phyloP scores from a whole-genome alignment of 2,329 filamentous ascomycete genomes.

The Neonectria neomacrospora region DNA sequence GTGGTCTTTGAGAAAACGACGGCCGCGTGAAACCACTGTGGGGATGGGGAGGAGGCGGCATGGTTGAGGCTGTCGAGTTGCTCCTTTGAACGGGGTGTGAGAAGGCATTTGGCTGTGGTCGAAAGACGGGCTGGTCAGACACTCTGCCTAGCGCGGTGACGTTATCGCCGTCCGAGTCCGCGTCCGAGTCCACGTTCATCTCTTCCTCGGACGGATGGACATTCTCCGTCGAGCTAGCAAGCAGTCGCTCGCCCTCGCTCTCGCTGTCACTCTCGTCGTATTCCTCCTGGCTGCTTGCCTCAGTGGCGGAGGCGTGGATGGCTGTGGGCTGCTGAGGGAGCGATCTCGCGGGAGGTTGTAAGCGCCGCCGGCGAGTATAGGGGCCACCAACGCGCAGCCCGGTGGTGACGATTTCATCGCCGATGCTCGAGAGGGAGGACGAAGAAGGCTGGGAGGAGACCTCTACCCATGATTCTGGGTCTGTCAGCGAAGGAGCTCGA shows the following conservation, averaged over 20 bases:
- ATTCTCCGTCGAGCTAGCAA: constrained; percentile 70
- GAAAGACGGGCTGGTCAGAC: constrained; percentile 70
- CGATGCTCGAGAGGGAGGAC: constrained; percentile 86
- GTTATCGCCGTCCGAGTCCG: constrained; percentile 74
- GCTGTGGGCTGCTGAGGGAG: constrained; percentile 55
- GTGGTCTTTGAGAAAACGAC: constrained; percentile 60
- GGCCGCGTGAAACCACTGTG: constrained; percentile 63
- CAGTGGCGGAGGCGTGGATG: constrained; percentile 56
- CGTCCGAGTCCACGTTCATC: constrained; percentile 58
- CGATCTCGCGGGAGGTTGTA: constrained; percentile 48
- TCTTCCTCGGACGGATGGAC: constrained; percentile 52
- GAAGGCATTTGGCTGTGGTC: constrained; percentile 92
- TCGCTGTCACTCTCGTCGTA: constrained; percentile 93
- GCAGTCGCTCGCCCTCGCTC: constrained; percentile 80
- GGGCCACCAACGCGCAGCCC: constrained; percentile 80
- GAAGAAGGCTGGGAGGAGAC: constrained; percentile 93
- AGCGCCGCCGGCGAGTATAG: constrained; percentile 69
- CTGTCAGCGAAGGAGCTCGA: constrained; percentile 26
- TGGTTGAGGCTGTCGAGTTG: constrained; percentile 61
- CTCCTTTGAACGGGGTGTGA: constrained; percentile 74
- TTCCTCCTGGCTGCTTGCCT: constrained; percentile 87
- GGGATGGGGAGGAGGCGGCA: constrained; percentile 59
- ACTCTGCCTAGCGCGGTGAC: constrained; percentile 79
- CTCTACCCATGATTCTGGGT: constrained; percentile 93
- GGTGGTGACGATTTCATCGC: constrained; percentile 90